phyloP scores from a whole-genome alignment of 2,329 filamentous ascomycete genomes.

The Alternaria ethzedia region DNA sequence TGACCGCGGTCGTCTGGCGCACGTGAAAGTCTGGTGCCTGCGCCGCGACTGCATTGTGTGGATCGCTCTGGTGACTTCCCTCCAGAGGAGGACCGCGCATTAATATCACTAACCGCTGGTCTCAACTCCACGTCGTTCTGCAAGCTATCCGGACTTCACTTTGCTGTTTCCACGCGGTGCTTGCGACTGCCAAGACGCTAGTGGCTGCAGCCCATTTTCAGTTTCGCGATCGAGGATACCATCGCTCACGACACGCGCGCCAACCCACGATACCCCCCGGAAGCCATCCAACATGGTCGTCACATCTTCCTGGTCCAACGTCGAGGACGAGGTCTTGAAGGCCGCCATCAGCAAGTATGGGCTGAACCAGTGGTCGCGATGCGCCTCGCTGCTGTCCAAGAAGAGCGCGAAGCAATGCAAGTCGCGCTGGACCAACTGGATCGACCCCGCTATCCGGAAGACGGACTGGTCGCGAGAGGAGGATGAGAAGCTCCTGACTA shows the following conservation, averaged over 20 bases:
- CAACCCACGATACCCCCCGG: slow-evolving; percentile 14
- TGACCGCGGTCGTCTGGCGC: slow-evolving; percentile 17
- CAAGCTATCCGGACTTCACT: background rate
- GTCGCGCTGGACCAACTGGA: slow-evolving; percentile 97
- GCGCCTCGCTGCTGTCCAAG: slow-evolving; percentile 93
- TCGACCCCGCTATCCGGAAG: slow-evolving; percentile 97
- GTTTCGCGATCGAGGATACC: slow-evolving; percentile 25
- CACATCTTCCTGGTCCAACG: slow-evolving; percentile 58
- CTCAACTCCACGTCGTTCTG: background rate
- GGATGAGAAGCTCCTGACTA: slow-evolving; percentile 93
- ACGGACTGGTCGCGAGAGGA: slow-evolving; percentile 99
- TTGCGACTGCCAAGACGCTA: slow-evolving; percentile 27
- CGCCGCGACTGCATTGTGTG: background rate
- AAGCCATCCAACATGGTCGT: slow-evolving; percentile 62
- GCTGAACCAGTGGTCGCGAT: slow-evolving; percentile 86
- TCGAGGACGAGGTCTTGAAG: slow-evolving; percentile 95
- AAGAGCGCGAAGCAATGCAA: slow-evolving; percentile 99
- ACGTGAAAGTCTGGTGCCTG: background rate
- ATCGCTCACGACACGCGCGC: slow-evolving; percentile 19
- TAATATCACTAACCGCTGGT: background rate
- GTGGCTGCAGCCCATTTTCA: slow-evolving; percentile 22
- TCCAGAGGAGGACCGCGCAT: background rate
- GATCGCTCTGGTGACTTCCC: background rate
- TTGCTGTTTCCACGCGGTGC: slow-evolving; percentile 3
- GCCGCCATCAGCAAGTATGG: slow-evolving; percentile 60